These are phyloP conservation scores for Kodamaea sagamina DNA, from an alignment of 805 yeast species.

Conservation along the genomic window DNA sequence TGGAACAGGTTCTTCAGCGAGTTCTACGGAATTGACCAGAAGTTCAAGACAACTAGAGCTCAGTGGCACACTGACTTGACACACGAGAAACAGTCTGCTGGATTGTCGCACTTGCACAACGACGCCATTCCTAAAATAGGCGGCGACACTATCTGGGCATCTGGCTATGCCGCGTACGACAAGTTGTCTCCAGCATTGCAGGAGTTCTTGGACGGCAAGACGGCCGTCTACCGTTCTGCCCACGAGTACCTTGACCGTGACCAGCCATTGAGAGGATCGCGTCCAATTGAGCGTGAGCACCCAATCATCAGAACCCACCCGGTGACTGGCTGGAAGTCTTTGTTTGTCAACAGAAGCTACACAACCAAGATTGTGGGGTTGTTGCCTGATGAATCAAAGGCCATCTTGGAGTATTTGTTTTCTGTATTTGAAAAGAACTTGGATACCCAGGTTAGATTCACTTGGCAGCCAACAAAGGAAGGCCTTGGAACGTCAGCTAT, in stretches of 20 bases:
- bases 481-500: constrained; percentile 42
- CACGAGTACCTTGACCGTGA: constrained; percentile 46
- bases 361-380: constrained; percentile 55
- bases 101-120: constrained; percentile 54
- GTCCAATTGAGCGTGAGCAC: constrained; percentile 55
- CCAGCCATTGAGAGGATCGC: constrained; percentile 49
- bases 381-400: constrained; percentile 50
- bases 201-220: constrained; percentile 46
- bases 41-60: constrained; percentile 5
- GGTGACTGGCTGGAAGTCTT: constrained; percentile 61
- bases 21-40: constrained; percentile 5
- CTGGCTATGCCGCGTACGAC: constrained; percentile 55
- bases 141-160: constrained; percentile 58
- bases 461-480: constrained; percentile 46
- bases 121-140: constrained; percentile 52
- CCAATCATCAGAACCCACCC: constrained; percentile 67
- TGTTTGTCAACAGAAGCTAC: constrained; percentile 54
- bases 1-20: constrained; percentile 14
- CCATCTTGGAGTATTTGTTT: constrained; percentile 49
- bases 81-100: constrained; percentile 60
- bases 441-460: constrained; percentile 57
- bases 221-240: constrained; percentile 44
- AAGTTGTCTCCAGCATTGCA: constrained; percentile 52
- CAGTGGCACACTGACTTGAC: constrained; percentile 56
- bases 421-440: constrained; percentile 50